These are phyloP conservation scores for Blastobotrys proliferans DNA, from an alignment of 1,139 yeast species.

Conservation along the genomic window DNA sequence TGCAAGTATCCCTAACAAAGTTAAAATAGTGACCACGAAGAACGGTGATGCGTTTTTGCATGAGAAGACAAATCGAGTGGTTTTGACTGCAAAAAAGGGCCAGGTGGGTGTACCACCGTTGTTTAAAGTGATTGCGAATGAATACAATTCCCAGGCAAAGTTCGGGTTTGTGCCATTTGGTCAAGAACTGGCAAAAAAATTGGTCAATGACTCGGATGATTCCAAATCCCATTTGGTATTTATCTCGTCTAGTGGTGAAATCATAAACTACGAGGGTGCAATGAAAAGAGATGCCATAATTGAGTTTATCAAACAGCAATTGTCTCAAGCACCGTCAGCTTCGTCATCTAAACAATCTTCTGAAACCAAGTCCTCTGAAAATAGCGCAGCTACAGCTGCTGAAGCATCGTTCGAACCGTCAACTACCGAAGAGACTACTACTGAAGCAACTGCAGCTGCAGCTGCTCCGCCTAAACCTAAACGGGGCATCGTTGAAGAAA, in stretches of 20 bases:
- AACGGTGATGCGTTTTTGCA: constrained; percentile 19
- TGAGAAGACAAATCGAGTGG: constrained; percentile 25
- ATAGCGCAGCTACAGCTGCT: background rate
- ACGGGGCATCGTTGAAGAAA: constrained; percentile 14
- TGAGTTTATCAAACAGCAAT: constrained; percentile 26
- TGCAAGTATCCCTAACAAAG: constrained; percentile 68
- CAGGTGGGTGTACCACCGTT: constrained; percentile 49
- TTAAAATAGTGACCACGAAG: constrained; percentile 37
- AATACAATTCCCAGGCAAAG: constrained; percentile 47
- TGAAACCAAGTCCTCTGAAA: background rate
- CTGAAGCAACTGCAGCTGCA: constrained; percentile 13
- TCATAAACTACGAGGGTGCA: constrained; percentile 31
- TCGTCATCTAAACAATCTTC: background rate
- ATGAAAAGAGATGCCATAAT: constrained; percentile 32
- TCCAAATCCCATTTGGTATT: constrained; percentile 28
- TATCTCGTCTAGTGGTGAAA: constrained; percentile 25
- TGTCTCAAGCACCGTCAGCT: background rate
- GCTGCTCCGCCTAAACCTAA: constrained; percentile 11
- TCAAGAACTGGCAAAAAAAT: constrained; percentile 23
- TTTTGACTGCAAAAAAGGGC: constrained; percentile 27
- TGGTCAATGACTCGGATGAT: constrained; percentile 22
- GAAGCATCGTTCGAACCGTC: background rate
- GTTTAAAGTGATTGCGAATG: constrained; percentile 71
- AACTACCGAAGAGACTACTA: background rate
- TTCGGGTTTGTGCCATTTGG: constrained; percentile 37